Evolutionary conservation across 2,329 filamentous ascomycete species (phyloP), one percentile per base, ranked within the genome.

Genomic region (Fusarium siculi): DNA sequence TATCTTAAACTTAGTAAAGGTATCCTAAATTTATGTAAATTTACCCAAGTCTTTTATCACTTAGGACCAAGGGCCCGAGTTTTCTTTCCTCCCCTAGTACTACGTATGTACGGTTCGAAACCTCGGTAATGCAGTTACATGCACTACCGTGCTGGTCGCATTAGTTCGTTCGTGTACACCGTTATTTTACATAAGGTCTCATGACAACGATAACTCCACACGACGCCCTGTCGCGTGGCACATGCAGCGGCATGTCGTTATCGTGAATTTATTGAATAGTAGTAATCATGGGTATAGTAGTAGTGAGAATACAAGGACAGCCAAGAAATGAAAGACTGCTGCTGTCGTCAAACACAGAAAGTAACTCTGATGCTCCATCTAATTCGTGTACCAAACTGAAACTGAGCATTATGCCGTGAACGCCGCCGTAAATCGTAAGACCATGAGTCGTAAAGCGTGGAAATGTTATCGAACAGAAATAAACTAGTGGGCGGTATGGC

Each of bases 171-270:
- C 30, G 49, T 52, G 72, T 68, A 62, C 67, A 72, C 71, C 62
- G 66, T 73, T 54, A 67, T 52, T 72, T 58, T 72, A 37, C 62
- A 54, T 39, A 37, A 61, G 58, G 70, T 65, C 71, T 63, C 67
- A 68, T 74, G 71, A 74, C 60, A 34, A 55, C 42, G 36, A 53
- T 34, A 63, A 71, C 71, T 65, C 71, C 71, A 72, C 71, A 72
- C 62, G 39, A 58, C 55, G 70, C 47, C 56, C 43, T 67, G 42
- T 52, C 52, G 65, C 55, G 65, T 69, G 59, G 67, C 47, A 73
- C 66, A 68, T 57, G 61, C 43, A 59, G 42, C 39, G 61, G 60
- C 52, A 68, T 37, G 30, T 47, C 42, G 36, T 52, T 46, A 50
- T 68, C 49, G 54, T 18, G 28, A 50, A 46, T 62, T 42, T 25